phyloP scores from a whole-genome alignment of 257 asterid genomes.

The Fraxinus excelsior region DNA sequence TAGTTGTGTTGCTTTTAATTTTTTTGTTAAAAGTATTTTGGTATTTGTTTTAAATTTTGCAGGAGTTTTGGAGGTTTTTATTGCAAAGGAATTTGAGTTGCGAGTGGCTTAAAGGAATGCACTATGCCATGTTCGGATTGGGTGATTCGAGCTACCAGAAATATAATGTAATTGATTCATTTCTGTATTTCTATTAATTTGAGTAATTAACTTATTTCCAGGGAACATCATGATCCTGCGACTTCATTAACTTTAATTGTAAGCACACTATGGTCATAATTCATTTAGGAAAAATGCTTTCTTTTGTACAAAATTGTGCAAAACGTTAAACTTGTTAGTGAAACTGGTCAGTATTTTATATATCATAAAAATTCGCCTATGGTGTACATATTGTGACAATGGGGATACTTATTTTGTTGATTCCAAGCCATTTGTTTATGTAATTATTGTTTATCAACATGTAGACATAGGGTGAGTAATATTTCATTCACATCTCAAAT shows the following conservation, averaged over 20 bases:
- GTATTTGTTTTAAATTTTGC: conserved; percentile 22
- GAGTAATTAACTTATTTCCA: not conserved
- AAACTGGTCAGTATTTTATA: not conserved
- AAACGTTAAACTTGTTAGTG: not conserved
- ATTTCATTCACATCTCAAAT: not conserved
- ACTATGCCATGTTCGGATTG: conserved; percentile 92
- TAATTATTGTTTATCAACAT: not conserved
- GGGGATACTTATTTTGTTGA: not conserved
- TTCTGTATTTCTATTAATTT: conserved; percentile 17
- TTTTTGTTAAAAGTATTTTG: not conserved
- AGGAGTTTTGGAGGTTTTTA: conserved; percentile 94
- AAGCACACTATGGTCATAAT: not conserved
- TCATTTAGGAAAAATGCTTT: not conserved
- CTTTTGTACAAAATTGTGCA: not conserved
- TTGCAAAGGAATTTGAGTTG: conserved; percentile 70
- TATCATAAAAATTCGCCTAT: not conserved
- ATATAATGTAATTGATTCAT: conserved; percentile 65
- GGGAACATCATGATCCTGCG: not conserved
- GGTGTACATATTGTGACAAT: not conserved
- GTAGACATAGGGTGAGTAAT: not conserved
- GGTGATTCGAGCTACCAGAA: conserved; percentile 99
- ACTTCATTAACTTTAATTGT: not conserved
- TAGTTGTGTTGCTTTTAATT: conserved; percentile 13
- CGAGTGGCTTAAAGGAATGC: conserved; percentile 83
- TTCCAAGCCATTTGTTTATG: not conserved